Conservation (phyloP, 2,329 filamentous ascomycete genomes). For the Orbilia quercus region DNA sequence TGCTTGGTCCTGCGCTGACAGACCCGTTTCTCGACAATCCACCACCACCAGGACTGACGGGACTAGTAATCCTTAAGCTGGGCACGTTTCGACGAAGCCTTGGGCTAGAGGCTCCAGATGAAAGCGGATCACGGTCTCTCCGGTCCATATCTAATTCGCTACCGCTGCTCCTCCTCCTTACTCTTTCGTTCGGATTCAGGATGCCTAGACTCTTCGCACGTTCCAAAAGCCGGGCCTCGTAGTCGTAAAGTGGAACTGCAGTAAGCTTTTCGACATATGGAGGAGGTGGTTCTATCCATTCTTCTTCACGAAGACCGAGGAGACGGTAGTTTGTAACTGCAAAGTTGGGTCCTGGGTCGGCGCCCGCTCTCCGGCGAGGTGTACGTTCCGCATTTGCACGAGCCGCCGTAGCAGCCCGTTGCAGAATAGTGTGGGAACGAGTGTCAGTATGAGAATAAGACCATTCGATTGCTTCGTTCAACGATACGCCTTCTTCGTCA, state of each 20-base stretch:
- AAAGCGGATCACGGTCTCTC: conserved; percentile 51
- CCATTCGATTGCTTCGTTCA: conserved; percentile 57
- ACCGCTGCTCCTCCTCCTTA: conserved; percentile 53
- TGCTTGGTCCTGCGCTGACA: conserved; percentile 45
- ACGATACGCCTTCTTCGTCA: conserved; percentile 57
- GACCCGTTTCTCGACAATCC: conserved; percentile 50
- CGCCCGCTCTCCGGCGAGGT: conserved; percentile 56
- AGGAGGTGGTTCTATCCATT: conserved; percentile 60
- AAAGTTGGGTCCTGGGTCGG: conserved; percentile 58
- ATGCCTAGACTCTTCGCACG: conserved; percentile 53
- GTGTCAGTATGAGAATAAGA: conserved; percentile 60
- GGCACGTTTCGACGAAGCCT: conserved; percentile 50
- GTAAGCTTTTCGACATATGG: conserved; percentile 58
- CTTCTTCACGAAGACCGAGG: conserved; percentile 56
- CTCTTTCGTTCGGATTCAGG: conserved; percentile 57
- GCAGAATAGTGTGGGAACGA: conserved; percentile 58
- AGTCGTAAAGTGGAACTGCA: conserved; percentile 54
- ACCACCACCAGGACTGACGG: conserved; percentile 44
- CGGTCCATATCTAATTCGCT: conserved; percentile 50
- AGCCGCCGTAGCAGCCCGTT: conserved; percentile 58
- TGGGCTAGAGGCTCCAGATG: conserved; percentile 53
- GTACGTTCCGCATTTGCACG: conserved; percentile 56
- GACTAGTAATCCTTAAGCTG: conserved; percentile 49
- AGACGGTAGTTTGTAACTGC: conserved; percentile 56
- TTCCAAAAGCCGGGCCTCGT: conserved; percentile 49